These are phyloP conservation scores for Ballota nigra DNA, from an alignment of 257 asterid species.

Conservation along the genomic window DNA sequence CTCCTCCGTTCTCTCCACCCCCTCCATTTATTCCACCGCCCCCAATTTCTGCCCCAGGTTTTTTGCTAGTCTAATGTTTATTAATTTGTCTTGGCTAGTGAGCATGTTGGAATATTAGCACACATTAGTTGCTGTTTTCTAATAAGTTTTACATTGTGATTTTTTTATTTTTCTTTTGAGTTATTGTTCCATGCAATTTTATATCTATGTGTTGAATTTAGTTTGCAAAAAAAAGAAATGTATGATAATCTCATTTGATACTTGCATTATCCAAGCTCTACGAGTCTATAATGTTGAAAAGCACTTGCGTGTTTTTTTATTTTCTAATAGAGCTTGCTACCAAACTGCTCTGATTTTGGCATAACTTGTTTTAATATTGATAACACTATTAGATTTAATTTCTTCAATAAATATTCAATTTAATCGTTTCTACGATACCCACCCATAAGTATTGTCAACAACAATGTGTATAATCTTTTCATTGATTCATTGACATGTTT, in stretches of 20 bases:
- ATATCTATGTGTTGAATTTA: background rate
- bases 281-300: background rate
- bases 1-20: conserved; percentile 99
- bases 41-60: conserved; percentile 81
- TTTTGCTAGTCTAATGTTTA: conserved; percentile 12
- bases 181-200: background rate
- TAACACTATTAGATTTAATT: background rate
- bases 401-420: background rate
- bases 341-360: background rate
- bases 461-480: background rate
- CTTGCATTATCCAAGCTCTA: background rate
- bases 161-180: no score
- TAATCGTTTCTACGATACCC: background rate
- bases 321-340: background rate
- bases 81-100: conserved; percentile 2
- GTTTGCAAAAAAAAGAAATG: background rate
- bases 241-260: background rate
- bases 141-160: background rate
- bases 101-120: background rate
- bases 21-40: conserved; percentile 96
- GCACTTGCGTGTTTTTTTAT: background rate
- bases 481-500: background rate
- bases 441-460: background rate
- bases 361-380: background rate
- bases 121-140: background rate